These are phyloP conservation scores for Sordaria brevicollis DNA, from an alignment of 495 filamentous ascomycete species.

Conservation along the genomic window DNA sequence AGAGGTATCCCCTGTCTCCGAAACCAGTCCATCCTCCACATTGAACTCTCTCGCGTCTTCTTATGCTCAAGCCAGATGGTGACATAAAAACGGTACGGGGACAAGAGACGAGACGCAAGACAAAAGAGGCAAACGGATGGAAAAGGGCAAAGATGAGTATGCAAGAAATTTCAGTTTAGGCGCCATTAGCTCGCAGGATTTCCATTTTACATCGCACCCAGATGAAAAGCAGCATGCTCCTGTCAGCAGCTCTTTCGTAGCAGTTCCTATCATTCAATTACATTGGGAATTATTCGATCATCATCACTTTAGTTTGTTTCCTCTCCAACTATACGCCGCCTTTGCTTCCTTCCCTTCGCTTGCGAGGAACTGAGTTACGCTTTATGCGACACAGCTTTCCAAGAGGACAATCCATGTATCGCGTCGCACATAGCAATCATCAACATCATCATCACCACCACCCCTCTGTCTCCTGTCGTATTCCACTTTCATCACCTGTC, in stretches of 20 bases:
- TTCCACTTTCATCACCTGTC: constrained; percentile 9
- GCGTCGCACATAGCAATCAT: not conserved
- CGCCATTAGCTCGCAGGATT: not conserved
- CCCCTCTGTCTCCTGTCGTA: not conserved
- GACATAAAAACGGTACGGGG: not conserved
- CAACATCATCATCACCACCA: not conserved
- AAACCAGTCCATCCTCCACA: not conserved
- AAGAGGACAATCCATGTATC: not conserved
- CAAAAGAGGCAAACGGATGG: not conserved
- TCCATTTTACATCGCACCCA: not conserved
- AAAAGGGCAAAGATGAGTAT: not conserved
- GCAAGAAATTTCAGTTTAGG: not conserved
- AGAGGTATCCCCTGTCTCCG: not conserved
- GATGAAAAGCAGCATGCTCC: not conserved
- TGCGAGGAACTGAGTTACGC: not conserved
- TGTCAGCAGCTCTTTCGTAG: not conserved
- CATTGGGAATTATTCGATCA: not conserved
- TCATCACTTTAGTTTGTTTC: not conserved
- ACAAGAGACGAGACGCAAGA: not conserved
- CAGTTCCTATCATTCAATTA: not conserved
- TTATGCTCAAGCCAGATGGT: not conserved
- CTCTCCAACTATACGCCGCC: not conserved
- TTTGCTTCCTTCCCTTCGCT: not conserved
- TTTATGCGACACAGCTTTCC: not conserved
- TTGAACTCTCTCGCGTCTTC: not conserved